Evolutionary conservation across 2,329 filamentous ascomycete genomes (phyloP).

Genomic region (Xylaria sp.): DNA sequence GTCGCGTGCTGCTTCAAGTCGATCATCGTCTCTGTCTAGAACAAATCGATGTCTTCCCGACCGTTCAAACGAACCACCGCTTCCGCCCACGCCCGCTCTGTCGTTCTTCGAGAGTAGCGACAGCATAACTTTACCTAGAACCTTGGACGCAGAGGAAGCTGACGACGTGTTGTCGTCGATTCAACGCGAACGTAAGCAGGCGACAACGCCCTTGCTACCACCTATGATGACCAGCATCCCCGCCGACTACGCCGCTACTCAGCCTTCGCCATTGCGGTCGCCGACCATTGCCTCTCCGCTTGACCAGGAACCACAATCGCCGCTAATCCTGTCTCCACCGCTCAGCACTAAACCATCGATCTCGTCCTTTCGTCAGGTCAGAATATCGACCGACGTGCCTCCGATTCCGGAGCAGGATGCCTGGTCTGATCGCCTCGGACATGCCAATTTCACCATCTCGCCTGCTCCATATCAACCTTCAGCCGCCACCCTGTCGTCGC

Average conservation of each 20-base stretch:
- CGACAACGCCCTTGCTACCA: conserved; percentile 85
- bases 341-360: conserved; percentile 81
- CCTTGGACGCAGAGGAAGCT: conserved; percentile 63
- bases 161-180: conserved; percentile 61
- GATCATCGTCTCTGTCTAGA: conserved; percentile 80
- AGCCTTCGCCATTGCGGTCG: conserved; percentile 86
- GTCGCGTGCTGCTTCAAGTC: conserved; percentile 75
- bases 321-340: conserved; percentile 70
- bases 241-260: conserved; percentile 58
- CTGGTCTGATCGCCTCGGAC: conserved; percentile 86
- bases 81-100: conserved; percentile 70
- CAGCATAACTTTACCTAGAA: conserved; percentile 59
- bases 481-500: conserved; percentile 64
- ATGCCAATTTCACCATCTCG: conserved; percentile 91
- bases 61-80: conserved; percentile 59
- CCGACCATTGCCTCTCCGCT: conserved; percentile 76
- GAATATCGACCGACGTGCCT: conserved; percentile 53
- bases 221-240: conserved; percentile 75
- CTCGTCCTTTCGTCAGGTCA: conserved; percentile 73
- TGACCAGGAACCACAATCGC: conserved; percentile 52
- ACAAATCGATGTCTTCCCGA: conserved; percentile 61
- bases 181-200: conserved; percentile 68
- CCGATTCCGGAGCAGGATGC: conserved; percentile 73
- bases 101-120: conserved; percentile 71
- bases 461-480: conserved; percentile 82